Percentiles rank a stretch among this genome's conserved stretches.
These are phyloP conservation scores for Monosporozyma servazzii DNA, from an alignment of 805 yeast genomes.

Conservation along the genomic window DNA sequence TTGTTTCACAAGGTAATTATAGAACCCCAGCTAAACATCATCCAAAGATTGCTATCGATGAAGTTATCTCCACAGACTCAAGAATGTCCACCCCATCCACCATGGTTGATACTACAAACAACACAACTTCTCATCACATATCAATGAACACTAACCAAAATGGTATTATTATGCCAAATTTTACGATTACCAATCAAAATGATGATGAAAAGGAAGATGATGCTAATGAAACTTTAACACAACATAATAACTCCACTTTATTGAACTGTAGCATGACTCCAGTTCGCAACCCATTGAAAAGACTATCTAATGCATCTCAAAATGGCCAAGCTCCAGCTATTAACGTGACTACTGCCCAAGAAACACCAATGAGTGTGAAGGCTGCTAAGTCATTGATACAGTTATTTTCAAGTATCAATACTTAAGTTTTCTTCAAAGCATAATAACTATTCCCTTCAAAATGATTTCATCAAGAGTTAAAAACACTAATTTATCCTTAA, in stretches of 20 bases:
- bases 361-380: constrained; percentile 29
- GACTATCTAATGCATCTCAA: background rate
- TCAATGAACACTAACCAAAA: background rate
- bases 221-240: background rate
- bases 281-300: constrained; percentile 5
- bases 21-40: constrained; percentile 14
- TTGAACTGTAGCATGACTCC: constrained; percentile 8
- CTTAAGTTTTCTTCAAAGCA: background rate
- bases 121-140: background rate
- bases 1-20: constrained; percentile 24
- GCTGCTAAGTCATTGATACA: constrained; percentile 30
- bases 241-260: background rate
- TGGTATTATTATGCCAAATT: background rate
- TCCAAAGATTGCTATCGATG: background rate
- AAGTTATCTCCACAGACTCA: background rate
- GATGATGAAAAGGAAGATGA: background rate
- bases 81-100: background rate
- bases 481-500: too few relatives aligned
- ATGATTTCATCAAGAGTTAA: too few relatives aligned
- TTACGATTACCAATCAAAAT: background rate
- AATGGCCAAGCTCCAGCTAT: constrained; percentile 2
- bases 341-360: constrained; percentile 3
- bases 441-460: too few relatives aligned
- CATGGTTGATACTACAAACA: background rate
- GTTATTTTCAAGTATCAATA: constrained; percentile 20